A percentile compares a stretch with the other conserved stretches of the same genome.
These are phyloP conservation scores for Pulicaria dysenterica DNA, from an alignment of 129 eudicot species.

Conservation along the genomic window DNA sequence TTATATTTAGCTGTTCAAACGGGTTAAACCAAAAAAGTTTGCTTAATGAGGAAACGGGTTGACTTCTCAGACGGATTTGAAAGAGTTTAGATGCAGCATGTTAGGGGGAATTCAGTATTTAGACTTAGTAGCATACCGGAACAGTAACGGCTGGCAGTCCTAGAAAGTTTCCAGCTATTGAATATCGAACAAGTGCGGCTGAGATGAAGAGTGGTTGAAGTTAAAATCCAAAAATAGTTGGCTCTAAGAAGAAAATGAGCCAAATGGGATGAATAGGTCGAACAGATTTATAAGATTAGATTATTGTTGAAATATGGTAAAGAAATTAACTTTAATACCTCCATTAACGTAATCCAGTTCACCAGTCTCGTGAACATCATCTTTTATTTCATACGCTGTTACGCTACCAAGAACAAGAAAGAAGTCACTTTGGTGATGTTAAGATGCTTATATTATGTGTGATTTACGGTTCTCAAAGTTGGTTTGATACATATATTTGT, in stretches of 20 bases:
- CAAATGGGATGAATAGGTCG: too few species aligned
- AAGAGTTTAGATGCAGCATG: too few species aligned
- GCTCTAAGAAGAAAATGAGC: background rate
- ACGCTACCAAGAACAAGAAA: conserved; percentile 50
- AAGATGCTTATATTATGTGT: background rate
- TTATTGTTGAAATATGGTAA: too few species aligned
- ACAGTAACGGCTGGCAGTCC: conserved; percentile 96
- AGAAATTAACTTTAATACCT: conserved; percentile 45
- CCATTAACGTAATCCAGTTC: conserved; percentile 96
- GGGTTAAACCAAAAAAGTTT: too few species aligned
- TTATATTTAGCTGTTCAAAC: too few species aligned
- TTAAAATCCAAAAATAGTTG: background rate
- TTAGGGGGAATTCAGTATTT: background rate
- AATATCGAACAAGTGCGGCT: conserved; percentile 89
- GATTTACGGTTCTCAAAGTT: background rate
- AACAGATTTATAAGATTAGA: background rate
- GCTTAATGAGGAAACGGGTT: background rate
- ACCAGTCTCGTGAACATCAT: conserved; percentile 70
- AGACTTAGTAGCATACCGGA: conserved; percentile 48
- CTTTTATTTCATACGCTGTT: conserved; percentile 71
- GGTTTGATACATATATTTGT: too few species aligned
- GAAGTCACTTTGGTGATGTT: background rate
- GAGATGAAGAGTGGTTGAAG: conserved; percentile 6
- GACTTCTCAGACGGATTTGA: background rate
- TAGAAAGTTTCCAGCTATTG: conserved; percentile 89